Conservation (phyloP, 345 rosid genomes). For the Rhizophora apiculata region DNA sequence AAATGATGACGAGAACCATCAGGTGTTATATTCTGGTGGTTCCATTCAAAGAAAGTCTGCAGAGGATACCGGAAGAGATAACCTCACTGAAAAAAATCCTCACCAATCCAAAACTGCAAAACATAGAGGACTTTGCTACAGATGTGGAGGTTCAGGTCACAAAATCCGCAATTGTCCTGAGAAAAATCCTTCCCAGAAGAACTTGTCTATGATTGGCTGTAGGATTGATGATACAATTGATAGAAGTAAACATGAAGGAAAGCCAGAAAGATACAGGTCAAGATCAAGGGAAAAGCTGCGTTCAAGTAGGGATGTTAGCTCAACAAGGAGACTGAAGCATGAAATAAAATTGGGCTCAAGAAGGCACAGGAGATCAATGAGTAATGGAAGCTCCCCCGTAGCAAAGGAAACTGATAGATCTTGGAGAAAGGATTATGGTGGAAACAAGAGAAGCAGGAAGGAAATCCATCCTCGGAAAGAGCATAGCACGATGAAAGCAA, state of each 20-base stretch:
- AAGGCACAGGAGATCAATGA: constrained; percentile 14
- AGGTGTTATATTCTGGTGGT: constrained; percentile 18
- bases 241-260: constrained; percentile 22
- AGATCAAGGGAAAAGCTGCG: constrained; percentile 23
- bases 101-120: constrained; percentile 18
- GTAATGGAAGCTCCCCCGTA: constrained; percentile 15
- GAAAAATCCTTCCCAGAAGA: constrained; percentile 21
- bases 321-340: constrained; percentile 12
- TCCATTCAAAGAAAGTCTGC: constrained; percentile 19
- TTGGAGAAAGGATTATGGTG: constrained; percentile 15
- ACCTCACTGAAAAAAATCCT: constrained; percentile 15
- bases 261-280: constrained; percentile 20
- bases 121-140: constrained; percentile 27
- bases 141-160: constrained; percentile 37
- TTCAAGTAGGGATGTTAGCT: constrained; percentile 16
- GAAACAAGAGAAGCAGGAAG: constrained; percentile 28
- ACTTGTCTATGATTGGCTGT: constrained; percentile 12
- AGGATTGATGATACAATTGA: constrained; percentile 16
- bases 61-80: constrained; percentile 11
- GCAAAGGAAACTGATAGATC: constrained; percentile 19
- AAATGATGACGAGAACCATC: constrained; percentile 18
- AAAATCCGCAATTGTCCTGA: constrained; percentile 34
- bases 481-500: constrained; percentile 26
- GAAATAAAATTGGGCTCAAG: constrained; percentile 17
- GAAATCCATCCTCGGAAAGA: constrained; percentile 21